Conservation (phyloP, 345 rosid genomes). For the Noccaea bulbosa region DNA sequence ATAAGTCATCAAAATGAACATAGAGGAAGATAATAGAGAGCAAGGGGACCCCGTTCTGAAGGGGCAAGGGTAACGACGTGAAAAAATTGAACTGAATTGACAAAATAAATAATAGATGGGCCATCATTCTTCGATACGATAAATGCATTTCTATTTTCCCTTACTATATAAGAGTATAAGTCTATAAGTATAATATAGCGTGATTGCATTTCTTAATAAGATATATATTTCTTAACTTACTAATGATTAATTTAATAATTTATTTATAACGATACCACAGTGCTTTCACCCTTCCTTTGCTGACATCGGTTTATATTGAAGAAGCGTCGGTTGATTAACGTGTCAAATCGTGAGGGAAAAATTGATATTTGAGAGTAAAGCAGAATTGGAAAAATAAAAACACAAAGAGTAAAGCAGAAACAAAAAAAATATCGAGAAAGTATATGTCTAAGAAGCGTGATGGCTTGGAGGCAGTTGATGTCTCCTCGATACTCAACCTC, state of each 20-base stretch:
- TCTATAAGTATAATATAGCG: not conserved
- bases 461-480: conserved; percentile 23
- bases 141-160: conserved; percentile 19
- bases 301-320: conserved; percentile 7
- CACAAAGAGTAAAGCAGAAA: conserved; percentile 13
- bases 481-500: conserved; percentile 36
- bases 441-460: conserved; percentile 34
- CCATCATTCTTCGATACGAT: conserved; percentile 36
- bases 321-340: too few relatives aligned
- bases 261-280: not conserved
- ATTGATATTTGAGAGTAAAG: not conserved
- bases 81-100: not conserved
- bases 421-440: conserved; percentile 5
- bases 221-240: not conserved
- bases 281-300: not conserved
- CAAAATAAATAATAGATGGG: conserved; percentile 12
- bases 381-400: not conserved
- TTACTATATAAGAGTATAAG: not conserved
- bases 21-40: not conserved
- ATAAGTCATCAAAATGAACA: not conserved
- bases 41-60: not conserved
- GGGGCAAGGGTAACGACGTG: not conserved
- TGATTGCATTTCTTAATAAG: not conserved
- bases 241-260: not conserved
- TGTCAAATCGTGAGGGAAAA: not conserved